Evolutionary conservation across 2,329 filamentous ascomycete species (phyloP).

Genomic region (Scytalidium lignicola): DNA sequence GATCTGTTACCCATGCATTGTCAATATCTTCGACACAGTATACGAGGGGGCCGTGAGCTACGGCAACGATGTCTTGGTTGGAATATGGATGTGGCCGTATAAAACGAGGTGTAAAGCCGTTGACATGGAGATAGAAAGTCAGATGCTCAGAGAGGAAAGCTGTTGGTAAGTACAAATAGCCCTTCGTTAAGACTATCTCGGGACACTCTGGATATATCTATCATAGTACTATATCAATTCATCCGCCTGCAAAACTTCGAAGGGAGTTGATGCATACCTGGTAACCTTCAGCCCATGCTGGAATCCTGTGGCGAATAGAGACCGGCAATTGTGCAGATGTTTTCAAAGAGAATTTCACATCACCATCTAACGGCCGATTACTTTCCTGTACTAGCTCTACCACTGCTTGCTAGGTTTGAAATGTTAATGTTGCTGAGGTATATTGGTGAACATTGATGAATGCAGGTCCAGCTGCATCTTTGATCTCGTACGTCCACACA

Average conservation of each 20-base stretch:
- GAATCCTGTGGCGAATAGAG: slow-evolving; percentile 44
- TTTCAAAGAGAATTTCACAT: slow-evolving; percentile 38
- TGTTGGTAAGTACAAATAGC: slow-evolving; percentile 41
- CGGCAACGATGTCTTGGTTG: slow-evolving; percentile 43
- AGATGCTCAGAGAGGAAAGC: slow-evolving; percentile 33
- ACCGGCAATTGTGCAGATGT: slow-evolving; percentile 25
- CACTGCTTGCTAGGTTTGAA: slow-evolving; percentile 28
- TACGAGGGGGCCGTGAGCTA: slow-evolving; percentile 50
- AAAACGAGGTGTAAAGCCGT: slow-evolving; percentile 42
- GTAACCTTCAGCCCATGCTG: slow-evolving; percentile 39
- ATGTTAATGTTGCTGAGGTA: slow-evolving; percentile 38
- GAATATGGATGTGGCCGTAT: slow-evolving; percentile 48
- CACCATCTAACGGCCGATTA: slow-evolving; percentile 50
- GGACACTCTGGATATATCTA: background rate
- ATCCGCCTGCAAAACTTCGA: background rate
- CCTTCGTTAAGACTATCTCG: slow-evolving; percentile 30
- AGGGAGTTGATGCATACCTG: slow-evolving; percentile 12
- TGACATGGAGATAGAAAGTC: slow-evolving; percentile 34
- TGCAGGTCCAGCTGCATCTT: slow-evolving; percentile 6
- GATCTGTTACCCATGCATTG: slow-evolving; percentile 46
- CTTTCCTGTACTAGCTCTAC: slow-evolving; percentile 41
- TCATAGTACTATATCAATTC: background rate
- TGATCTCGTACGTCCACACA: slow-evolving; percentile 41
- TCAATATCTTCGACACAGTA: slow-evolving; percentile 55
- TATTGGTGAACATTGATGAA: slow-evolving; percentile 50